Evolutionary conservation across 2,329 filamentous ascomycete species (phyloP), one percentile per base, ranked within the genome.

Genomic region (Colletotrichum echinochloae): DNA sequence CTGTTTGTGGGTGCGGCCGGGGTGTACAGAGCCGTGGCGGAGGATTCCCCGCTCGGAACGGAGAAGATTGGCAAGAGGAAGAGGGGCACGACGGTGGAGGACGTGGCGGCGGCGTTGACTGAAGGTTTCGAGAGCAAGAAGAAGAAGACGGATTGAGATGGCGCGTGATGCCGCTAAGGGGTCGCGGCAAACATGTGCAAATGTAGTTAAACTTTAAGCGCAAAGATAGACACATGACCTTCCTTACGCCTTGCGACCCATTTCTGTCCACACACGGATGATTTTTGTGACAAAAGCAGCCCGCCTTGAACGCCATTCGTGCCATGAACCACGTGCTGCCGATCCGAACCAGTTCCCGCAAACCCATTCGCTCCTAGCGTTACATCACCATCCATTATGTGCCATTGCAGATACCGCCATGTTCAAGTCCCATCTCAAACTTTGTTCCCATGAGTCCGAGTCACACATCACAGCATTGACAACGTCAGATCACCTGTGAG

Each of bases 1-100:
- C 79, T 91, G 33, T 93, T 93, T 74, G 78, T 81, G 16, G 87
- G 87, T 14, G 87, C 90, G 8, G 90, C 90, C 0, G 84, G 83
- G 37, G 85, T 93, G 8, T 94, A 91, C 76, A 83, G 84, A 60
- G 79, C 83, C 9, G 87, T 93, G 11, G 89, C 90, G 0, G 84
- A 90, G 56, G 87, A 91, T 28, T 87, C 86, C 0, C 86, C 89
- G 20, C 80, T 92, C 2, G 89, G 89, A 0, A 77, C 82, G 65
- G 89, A 92, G 79, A 88, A 86, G 77, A 83, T 87, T 7, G 88
- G 86, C 48, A 83, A 84, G 73, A 83, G 89, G 65, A 84, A 83
- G 76, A 83, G 87, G 71, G 89, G 89, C 0, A 84, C 81, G 28
- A 89, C 85, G 1, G 79, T 86, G 5, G 85, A 90, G 67, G 89